Evolutionary conservation across 257 asterid species (phyloP).

Genomic region (Catharanthus roseus): DNA sequence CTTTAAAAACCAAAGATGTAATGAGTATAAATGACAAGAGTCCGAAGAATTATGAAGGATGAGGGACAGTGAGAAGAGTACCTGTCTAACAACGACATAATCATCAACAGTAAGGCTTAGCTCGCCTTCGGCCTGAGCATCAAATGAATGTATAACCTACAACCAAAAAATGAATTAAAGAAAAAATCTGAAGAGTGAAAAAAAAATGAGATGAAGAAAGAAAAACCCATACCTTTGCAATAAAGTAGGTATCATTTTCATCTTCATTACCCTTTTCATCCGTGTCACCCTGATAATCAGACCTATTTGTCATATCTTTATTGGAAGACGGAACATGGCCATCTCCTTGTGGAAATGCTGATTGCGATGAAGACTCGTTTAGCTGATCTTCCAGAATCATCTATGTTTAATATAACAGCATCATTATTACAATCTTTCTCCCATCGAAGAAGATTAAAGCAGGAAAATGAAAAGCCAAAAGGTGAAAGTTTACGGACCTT

Average conservation of each 20-base stretch:
- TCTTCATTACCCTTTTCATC: constrained; percentile 30
- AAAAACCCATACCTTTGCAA: constrained; percentile 52
- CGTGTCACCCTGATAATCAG: constrained; percentile 28
- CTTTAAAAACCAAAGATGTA: too few relatives aligned
- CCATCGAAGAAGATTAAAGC: not conserved
- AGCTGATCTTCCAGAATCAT: constrained; percentile 66
- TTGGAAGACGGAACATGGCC: constrained; percentile 27
- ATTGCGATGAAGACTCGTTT: constrained; percentile 40
- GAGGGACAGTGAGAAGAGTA: constrained; percentile 1
- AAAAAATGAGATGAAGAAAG: not conserved
- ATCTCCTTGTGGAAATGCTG: constrained; percentile 33
- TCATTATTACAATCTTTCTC: constrained; percentile 8
- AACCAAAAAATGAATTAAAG: constrained; percentile 6
- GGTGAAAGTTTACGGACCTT: constrained; percentile 45
- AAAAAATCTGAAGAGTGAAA: not conserved
- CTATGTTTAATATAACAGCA: constrained; percentile 30
- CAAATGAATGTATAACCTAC: constrained; percentile 83
- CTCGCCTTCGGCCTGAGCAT: constrained; percentile 86
- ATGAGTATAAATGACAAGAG: too few relatives aligned
- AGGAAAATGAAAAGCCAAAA: not conserved
- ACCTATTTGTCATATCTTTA: constrained; percentile 28
- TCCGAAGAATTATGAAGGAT: not conserved
- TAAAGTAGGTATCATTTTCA: constrained; percentile 36
- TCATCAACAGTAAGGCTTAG: constrained; percentile 65
- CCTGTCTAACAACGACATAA: constrained; percentile 81